Base-by-base conservation (phyloP, 108 stramenopile species). In the Fragilariopsis cylindrus region DNA sequence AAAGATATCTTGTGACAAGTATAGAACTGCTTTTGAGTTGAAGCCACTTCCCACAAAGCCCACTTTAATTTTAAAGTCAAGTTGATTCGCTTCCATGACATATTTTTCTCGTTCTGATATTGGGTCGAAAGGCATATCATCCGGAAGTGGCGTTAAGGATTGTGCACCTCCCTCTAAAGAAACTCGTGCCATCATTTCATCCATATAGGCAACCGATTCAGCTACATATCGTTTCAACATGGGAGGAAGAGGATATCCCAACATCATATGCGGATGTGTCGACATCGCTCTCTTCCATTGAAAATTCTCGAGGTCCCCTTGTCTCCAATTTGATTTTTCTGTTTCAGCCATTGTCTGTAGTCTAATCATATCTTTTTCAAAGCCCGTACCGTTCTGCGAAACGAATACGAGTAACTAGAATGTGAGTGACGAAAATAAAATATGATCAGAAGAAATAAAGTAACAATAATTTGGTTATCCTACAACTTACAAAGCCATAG, bases 1-100 rank as follows among this genome's bases (percentile, higher is more conserved):
- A 82, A 94, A 94, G 72, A 94, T 90, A 71, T 94, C 93, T 43
- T 94, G 90, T 9, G 88, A 90, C 50, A 94, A 73, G 69, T 85
- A 92, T n/a, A 94, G 71, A 39, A 94, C 93, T 8, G 93, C 93
- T 70, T 91, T 94, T 57, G 90, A 88, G 48, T 94, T 94, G 86
- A 94, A 91, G 9, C 89, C 89, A 48, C 78, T 76, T n/a, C 86
- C 79, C 7, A 94, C 90, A 79, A 94, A 90, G 13, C 90, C 93
- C 4, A 94, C 82, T 30, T 74, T 76, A 12, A 88, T 58, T 47
- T 76, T 83, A 63, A 67, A 81, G 1, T 70, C 78, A n/a, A 70
- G 67, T 52, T 77, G 57, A n/a, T 68, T 43, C 19, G 76, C 72
- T 56, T 82, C 72, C n/a, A 60, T 65, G 19, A 81, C 48, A 57